phyloP scores from a whole-genome alignment of 495 filamentous ascomycete species.

The Chlorociboria aeruginascens region DNA sequence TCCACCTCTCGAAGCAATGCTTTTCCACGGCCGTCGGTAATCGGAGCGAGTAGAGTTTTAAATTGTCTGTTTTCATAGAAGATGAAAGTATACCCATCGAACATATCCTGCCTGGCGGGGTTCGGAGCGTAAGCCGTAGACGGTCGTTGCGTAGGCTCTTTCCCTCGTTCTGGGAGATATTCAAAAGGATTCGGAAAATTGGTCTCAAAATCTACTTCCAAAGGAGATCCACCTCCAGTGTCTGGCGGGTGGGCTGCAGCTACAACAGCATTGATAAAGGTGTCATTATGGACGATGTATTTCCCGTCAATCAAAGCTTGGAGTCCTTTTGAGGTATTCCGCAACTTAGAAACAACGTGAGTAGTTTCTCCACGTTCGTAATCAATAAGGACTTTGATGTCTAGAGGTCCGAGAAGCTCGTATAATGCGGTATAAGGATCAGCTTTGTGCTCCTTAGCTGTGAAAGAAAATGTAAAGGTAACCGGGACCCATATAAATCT shows the following conservation, averaged over 20 bases:
- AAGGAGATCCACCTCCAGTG: constrained; percentile 43
- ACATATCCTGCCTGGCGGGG: constrained; percentile 51
- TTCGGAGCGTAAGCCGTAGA: constrained; percentile 58
- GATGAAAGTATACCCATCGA: constrained; percentile 79
- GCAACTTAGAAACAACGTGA: constrained; percentile 78
- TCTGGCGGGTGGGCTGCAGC: constrained; percentile 45
- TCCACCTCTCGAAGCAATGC: constrained; percentile 51
- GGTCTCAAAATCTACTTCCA: constrained; percentile 77
- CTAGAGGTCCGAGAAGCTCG: constrained; percentile 60
- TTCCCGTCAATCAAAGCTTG: constrained; percentile 80
- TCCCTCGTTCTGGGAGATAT: constrained; percentile 61
- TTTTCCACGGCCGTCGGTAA: constrained; percentile 76
- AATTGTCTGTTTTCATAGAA: constrained; percentile 75
- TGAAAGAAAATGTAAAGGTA: constrained; percentile 71
- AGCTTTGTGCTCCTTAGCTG: constrained; percentile 57
- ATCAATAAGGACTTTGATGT: constrained; percentile 69
- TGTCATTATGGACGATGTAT: constrained; percentile 61
- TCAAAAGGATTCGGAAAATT: constrained; percentile 66
- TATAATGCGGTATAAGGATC: constrained; percentile 55
- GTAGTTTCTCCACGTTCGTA: constrained; percentile 64
- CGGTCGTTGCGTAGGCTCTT: constrained; percentile 56
- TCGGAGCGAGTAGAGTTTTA: constrained; percentile 57
- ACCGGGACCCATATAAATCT: constrained; percentile 68
- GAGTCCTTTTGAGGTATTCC: constrained; percentile 76
- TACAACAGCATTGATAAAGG: constrained; percentile 60